Evolutionary conservation across 2,329 filamentous ascomycete species (phyloP), one percentile per base, ranked within the genome.

Genomic region (Fusarium sp.): DNA sequence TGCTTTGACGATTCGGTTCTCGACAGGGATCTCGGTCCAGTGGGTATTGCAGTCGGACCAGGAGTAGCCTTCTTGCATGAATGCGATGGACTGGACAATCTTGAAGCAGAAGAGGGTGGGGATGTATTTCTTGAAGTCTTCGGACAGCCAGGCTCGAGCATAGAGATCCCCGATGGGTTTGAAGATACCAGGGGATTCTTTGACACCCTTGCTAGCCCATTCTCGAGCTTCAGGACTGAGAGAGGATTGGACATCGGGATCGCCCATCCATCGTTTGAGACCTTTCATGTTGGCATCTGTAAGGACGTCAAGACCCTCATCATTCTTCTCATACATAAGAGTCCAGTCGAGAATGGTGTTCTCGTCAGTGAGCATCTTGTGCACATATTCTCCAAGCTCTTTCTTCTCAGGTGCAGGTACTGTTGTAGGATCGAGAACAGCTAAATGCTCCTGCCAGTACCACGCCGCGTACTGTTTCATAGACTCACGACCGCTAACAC

Each of bases 401-500:
- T 74, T 75, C 67, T 83, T 85, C 47, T 83, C 78, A 1, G 74
- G 59, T 1, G 57, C 61, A 0, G 78, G 68, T 1, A 83, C 73
- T 0, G 67, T 67, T 0, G 67, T 52, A 3, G 79, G 79, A 43
- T 84, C 80, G 19, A 85, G 74, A 1, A 78, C 79, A 0, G 79
- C 79, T 18, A 84, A 60, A 69, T 85, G 83, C 40, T 85, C 83
- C 56, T 84, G 83, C 83, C 83, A 85, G 63, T 85, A 85, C 83
- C 83, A 84, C 1, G 83, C 83, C 1, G 83, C 82, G 40, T 85
- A 85, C 49, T 83, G 81, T 63, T 77, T 81, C 25, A 83, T 80
- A 0, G 81, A 76, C 11, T 80, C 72, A 4, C 75, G 77, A 1
- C 80, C 79, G 21, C 52, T 73, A 3, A 70, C 60, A 0, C 78